These are phyloP conservation scores for Shiraia bambusicola DNA, from an alignment of 2,329 filamentous ascomycete genomes.

Conservation along the genomic window DNA sequence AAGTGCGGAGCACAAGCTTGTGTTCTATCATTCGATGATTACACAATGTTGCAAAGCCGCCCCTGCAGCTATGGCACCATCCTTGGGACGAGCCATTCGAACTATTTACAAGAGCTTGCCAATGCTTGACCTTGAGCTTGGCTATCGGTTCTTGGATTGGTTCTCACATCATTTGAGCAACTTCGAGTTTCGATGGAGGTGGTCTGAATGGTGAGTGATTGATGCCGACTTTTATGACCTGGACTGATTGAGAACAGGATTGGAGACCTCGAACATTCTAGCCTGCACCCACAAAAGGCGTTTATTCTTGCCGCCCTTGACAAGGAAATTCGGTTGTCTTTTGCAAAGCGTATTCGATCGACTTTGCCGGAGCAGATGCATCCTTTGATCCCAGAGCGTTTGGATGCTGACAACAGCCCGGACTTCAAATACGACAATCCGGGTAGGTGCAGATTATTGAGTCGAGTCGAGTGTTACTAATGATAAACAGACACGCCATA, in stretches of 20 bases:
- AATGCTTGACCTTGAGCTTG: conserved; percentile 82
- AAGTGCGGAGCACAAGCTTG: conserved; percentile 83
- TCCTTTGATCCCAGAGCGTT: conserved; percentile 75
- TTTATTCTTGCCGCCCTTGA: conserved; percentile 90
- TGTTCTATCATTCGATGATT: conserved; percentile 94
- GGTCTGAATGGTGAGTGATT: conserved; percentile 79
- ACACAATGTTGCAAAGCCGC: conserved; percentile 96
- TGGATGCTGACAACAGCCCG: conserved; percentile 92
- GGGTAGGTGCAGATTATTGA: conserved; percentile 53
- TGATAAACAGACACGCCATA: conserved; percentile 69
- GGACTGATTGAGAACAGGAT: conserved; percentile 52
- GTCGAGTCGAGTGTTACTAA: conserved; percentile 2
- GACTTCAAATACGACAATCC: conserved; percentile 87
- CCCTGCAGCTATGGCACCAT: conserved; percentile 93
- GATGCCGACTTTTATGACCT: no score
- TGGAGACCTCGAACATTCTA: conserved; percentile 75
- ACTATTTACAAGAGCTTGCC: conserved; percentile 83
- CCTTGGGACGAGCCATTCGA: conserved; percentile 86
- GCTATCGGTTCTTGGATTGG: conserved; percentile 91
- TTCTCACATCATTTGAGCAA: conserved; percentile 97
- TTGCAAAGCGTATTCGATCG: conserved; percentile 92
- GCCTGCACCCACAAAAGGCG: conserved; percentile 83
- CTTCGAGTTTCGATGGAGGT: conserved; percentile 99
- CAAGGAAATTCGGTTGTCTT: conserved; percentile 95
- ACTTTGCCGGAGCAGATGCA: conserved; percentile 86